Evolutionary conservation across 1,284 basidiomycete genomes (phyloP), one percentile per base, ranked within the genome.

Genomic region (Prillingera fragicola): DNA sequence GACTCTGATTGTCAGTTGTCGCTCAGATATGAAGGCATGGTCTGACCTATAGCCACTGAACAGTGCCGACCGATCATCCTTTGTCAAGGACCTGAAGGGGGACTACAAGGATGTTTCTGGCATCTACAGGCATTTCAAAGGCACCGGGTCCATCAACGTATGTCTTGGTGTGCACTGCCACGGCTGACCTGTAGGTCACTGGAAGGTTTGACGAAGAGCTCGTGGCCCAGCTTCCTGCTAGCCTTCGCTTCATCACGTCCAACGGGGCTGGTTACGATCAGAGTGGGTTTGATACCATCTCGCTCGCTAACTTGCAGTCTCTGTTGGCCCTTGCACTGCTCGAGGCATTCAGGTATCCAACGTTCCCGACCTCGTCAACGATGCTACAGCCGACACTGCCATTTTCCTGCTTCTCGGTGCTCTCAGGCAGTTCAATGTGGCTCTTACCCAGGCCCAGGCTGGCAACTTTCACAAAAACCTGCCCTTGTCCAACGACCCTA

Each of bases 321-420:
- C 88, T 60, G 79, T 88, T 5, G 63, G 69, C 2, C 82, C 82
- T 3, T 85, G 83, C 69, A 83, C 79, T 59, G 77, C 75, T 14
- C 77, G 77, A 63, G 84, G 83, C 14, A 87, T 90, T 54, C 75
- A 70, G 38, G 79, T 90, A 10, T 87, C 85, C 10, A 88, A 91
- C 59, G 89, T 88, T 84, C 53, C 87, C 1, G 80, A 81, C 3
- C 85, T 85, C 2, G 87, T 90, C 38, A 84, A 92, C 69, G 85
- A 88, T 52, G 85, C 84, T 3, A 89, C 88, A 0, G 88, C 88
- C 1, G 88, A 86, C 3, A 88, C 87, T 0, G 87, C 83, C 0
- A 71, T 90, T 19, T 91, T 85, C 67, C 80, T 91, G 33, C 69
- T 90, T 47, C 77, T 91, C 50, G 84, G 85, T 14, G 77, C 82